These are phyloP conservation scores for Cryptococcus deneoformans DNA, from an alignment of 1,284 basidiomycete genomes.

Conservation along the genomic window DNA sequence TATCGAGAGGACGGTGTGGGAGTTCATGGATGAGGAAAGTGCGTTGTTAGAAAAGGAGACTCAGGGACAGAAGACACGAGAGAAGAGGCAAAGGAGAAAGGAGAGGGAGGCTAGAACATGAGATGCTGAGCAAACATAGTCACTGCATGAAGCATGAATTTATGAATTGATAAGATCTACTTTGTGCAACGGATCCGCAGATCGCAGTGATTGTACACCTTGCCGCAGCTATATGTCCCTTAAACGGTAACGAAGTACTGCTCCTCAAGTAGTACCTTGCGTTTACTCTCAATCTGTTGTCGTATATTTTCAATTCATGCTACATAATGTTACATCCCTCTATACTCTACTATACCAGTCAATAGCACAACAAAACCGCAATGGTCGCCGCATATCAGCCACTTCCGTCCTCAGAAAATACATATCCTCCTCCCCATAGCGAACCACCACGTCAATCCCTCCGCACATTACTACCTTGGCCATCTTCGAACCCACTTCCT, in stretches of 20 bases:
- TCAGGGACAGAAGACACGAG: slow-evolving; percentile 8
- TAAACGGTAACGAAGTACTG: too few relatives aligned
- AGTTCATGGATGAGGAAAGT: slow-evolving; percentile 39
- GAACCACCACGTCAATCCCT: slow-evolving; percentile 11
- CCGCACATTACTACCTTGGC: background rate
- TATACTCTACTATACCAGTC: too few relatives aligned
- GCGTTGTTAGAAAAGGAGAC: slow-evolving; percentile 4
- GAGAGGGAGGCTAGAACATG: slow-evolving; percentile 3
- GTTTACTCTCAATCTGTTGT: too few relatives aligned
- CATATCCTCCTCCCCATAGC: slow-evolving; percentile 12
- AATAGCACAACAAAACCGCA: too few relatives aligned
- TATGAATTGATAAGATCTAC: background rate
- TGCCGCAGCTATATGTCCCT: too few relatives aligned
- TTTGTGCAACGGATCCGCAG: background rate
- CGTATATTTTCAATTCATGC: too few relatives aligned
- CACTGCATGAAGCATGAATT: background rate
- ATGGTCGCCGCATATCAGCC: too few relatives aligned
- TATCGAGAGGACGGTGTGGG: slow-evolving; percentile 41
- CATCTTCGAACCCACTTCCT: background rate
- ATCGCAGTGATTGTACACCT: too few relatives aligned
- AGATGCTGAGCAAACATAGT: background rate
- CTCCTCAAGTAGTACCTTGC: too few relatives aligned
- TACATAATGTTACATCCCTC: too few relatives aligned
- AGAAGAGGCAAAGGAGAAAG: slow-evolving; percentile 13
- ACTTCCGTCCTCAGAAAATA: background rate